Evolutionary conservation across 1,139 yeast species (phyloP), one percentile per base, ranked within the genome.

Genomic region (Pichia sp.): DNA sequence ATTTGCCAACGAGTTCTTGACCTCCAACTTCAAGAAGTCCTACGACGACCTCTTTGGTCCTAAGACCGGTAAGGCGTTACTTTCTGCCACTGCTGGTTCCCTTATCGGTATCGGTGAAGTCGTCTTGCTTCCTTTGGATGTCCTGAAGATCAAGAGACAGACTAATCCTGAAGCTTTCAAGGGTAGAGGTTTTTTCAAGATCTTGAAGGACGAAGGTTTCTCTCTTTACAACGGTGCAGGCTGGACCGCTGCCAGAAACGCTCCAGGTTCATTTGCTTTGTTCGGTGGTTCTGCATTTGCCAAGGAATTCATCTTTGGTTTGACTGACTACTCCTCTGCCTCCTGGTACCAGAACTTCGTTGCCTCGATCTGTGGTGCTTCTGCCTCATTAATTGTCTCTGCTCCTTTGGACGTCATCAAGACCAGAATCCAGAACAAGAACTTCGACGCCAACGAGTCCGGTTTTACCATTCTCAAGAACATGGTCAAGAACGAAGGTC

Each of bases 211-310:
- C 69, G 99, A 95, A 75, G 99, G 99, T 27, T 80, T 90, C 60
- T 55, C 60, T 9, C 79, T 93, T 66, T 93, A 93, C 77, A 82
- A 97, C 71, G 99, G 99, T 63, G 92, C 98, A 96, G 98, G 98
- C 57, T 93, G 99, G 99, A 93, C 99, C 59, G 96, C 96, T 64
- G 99, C 99, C 51, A 85, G 99, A 81, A 93, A 93, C 71, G 98
- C 98, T 3, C 99, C 99, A 43, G 99, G 99, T 56, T 90, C 97
- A 2, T 93, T 93, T 69, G 97, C 98, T 14, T 78, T 93, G 62
- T 93, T 93, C 65, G 99, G 99, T 64, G 99, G 98, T 75, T 91
- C 93, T 69, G 97, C 99, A 12, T 95, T 93, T 70, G 98, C 99
- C 60, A 95, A 93, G 75, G 99, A 93, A 74, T 95, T 90, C 75